Evolutionary conservation across 1,139 yeast genomes (phyloP), one percentile per base, ranked within the genome.

Genomic region (Keqinozyma sinolaborantium): DNA sequence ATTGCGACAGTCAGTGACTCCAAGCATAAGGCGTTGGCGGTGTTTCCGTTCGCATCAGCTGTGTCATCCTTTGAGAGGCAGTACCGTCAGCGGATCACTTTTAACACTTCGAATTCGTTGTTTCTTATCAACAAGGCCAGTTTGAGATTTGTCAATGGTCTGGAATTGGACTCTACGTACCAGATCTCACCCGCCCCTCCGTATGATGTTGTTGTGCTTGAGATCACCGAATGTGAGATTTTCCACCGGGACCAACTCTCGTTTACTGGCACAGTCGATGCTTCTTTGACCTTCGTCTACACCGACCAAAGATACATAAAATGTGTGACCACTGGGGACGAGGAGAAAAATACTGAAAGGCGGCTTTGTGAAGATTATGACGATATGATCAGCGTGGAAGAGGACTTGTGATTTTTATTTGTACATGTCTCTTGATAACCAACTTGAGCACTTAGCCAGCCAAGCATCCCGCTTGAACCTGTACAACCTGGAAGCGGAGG

Each of bases 1-100:
- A 48, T 63, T 4, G 60, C 55, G 1, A 42, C 60, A 2, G 33
- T 64, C n/a, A 48, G 62, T 4, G 73, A 67, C 36, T 42, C 54
- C 3, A 45, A 47, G 2, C 61, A 61, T 36, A 50, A 52, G 36
- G 48, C 65, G 12, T 45, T 57, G 9, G 68, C 56, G 0, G 38
- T 44, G 3, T 58, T 67, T 33, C 59, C 60, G 2, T 53, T 48
- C 28, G 39, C 47, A 5, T 48, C 56, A 2, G 53, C 67, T 1
- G 48, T 62, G 1, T 43, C 50, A 6, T 28, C 40, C 14, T 66
- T 62, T 39, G 72, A 66, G 36, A 44, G 44, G 24, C 38, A 35
- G 10, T 48, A 61, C 33, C 43, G 51, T 16, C 64, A 59, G 30
- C 40, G 70, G 24, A 48, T 65, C 26, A 64, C 72, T 1, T 56